phyloP scores from a whole-genome alignment of 495 filamentous ascomycete species.

The Usnea hakonensis region DNA sequence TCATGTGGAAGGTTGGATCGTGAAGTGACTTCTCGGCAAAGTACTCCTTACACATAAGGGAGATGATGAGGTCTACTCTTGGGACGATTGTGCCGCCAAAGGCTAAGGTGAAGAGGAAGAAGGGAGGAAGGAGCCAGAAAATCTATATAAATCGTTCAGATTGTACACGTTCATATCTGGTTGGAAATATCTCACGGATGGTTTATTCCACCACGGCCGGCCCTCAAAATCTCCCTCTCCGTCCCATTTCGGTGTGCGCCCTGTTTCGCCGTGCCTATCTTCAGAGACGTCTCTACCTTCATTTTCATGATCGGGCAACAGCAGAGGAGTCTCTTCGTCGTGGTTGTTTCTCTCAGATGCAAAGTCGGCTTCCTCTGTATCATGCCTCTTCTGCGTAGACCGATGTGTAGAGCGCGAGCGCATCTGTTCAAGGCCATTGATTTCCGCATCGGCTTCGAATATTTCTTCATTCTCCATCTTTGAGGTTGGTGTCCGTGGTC shows the following conservation, averaged over 20 bases:
- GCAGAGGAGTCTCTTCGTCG: slow-evolving; percentile 37
- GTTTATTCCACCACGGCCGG: slow-evolving; percentile 62
- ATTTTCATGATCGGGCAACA: slow-evolving; percentile 20
- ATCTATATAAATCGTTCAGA: slow-evolving; percentile 45
- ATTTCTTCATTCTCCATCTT: slow-evolving; percentile 15
- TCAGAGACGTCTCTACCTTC: slow-evolving; percentile 11
- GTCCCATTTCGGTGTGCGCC: slow-evolving; percentile 29
- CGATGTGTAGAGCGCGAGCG: slow-evolving; percentile 8
- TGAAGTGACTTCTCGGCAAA: slow-evolving; percentile 49
- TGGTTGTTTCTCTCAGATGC: slow-evolving; percentile 6
- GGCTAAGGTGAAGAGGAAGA: slow-evolving; percentile 68
- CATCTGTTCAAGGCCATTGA: slow-evolving; percentile 33
- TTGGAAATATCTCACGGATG: slow-evolving; percentile 49
- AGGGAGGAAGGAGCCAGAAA: slow-evolving; percentile 75
- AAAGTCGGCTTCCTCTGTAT: slow-evolving; percentile 10
- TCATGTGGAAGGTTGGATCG: slow-evolving; percentile 53
- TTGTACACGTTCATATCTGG: slow-evolving; percentile 7
- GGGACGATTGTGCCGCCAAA: slow-evolving; percentile 77
- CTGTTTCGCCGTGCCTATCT: slow-evolving; percentile 15
- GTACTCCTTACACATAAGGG: slow-evolving; percentile 74
- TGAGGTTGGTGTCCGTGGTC: neutral
- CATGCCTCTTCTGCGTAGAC: slow-evolving; percentile 10
- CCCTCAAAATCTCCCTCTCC: slow-evolving; percentile 53
- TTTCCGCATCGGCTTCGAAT: slow-evolving; percentile 31
- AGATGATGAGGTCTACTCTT: slow-evolving; percentile 70